A percentile compares a stretch with the other conserved stretches of the same genome.
phyloP scores from a whole-genome alignment of 2,329 filamentous ascomycete species.

The Leptosphaerulina australis region DNA sequence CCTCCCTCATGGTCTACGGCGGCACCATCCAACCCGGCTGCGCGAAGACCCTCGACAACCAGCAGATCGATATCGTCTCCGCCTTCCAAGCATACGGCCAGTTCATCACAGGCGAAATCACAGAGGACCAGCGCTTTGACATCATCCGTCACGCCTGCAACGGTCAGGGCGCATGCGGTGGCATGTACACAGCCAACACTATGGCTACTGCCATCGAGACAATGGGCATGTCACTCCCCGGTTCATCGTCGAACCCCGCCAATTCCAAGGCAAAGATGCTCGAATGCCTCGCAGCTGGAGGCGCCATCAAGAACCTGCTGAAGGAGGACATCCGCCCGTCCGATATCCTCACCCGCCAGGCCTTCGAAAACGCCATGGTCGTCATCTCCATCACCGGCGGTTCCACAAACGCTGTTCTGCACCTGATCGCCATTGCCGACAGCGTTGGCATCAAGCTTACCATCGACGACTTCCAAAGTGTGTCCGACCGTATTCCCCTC shows the following conservation, averaged over 20 bases:
- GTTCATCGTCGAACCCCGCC: conserved; percentile 59
- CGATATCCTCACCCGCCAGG: conserved; percentile 57
- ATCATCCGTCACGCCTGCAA: conserved; percentile 93
- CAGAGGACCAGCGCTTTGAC: conserved; percentile 88
- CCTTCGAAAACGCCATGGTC: conserved; percentile 60
- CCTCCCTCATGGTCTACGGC: conserved; percentile 96
- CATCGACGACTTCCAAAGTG: conserved; percentile 59
- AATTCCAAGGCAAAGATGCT: conserved; percentile 58
- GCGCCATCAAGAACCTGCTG: conserved; percentile 58
- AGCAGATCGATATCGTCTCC: conserved; percentile 88
- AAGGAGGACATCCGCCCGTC: conserved; percentile 58
- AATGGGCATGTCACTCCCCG: conserved; percentile 59
- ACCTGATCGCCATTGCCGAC: conserved; percentile 59
- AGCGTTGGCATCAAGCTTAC: conserved; percentile 58
- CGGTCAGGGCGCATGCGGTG: conserved; percentile 81
- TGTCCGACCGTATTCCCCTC: conserved; percentile 58
- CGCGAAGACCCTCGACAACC: conserved; percentile 70
- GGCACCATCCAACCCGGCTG: conserved; percentile 93
- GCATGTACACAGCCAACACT: conserved; percentile 69
- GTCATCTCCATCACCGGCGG: conserved; percentile 58
- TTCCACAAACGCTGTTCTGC: conserved; percentile 59
- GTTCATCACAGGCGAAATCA: conserved; percentile 89
- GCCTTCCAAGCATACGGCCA: conserved; percentile 98
- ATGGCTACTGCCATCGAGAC: conserved; percentile 59
- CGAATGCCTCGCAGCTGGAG: conserved; percentile 57